A percentile compares a stretch with the other conserved stretches of the same genome.
phyloP scores from a whole-genome alignment of 2,329 filamentous ascomycete species.

The Aspergillus quadrilineatus region DNA sequence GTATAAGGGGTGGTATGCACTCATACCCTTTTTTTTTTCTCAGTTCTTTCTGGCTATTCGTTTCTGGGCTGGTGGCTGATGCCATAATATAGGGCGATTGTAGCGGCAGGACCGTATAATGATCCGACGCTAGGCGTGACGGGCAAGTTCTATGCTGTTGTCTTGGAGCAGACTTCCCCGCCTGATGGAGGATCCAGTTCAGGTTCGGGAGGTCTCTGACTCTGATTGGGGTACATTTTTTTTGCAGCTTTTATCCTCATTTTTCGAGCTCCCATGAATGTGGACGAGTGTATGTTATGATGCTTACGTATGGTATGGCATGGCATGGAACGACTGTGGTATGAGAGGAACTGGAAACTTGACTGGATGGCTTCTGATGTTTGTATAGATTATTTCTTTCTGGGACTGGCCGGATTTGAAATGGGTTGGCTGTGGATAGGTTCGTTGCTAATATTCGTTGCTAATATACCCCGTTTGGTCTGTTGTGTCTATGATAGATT shows the following conservation, averaged over 20 bases:
- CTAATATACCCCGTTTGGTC: not conserved
- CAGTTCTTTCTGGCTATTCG: not conserved
- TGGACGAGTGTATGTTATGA: not conserved
- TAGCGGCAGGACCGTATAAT: conserved; percentile 36
- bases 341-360: not conserved
- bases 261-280: no score
- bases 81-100: conserved; percentile 30
- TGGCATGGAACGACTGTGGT: not conserved
- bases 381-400: not conserved
- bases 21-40: conserved; percentile 1
- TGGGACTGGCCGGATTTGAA: not conserved
- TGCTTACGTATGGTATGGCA: not conserved
- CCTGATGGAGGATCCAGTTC: not conserved
- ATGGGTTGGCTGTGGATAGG: not conserved
- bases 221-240: not conserved
- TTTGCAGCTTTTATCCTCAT: not conserved
- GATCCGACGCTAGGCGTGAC: conserved; percentile 29
- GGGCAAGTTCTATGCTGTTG: conserved; percentile 40
- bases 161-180: conserved; percentile 31
- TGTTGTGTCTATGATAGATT: not conserved
- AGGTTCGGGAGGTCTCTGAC: not conserved
- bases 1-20: conserved; percentile 39
- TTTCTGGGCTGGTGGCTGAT: not conserved
- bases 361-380: not conserved
- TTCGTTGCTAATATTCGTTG: no score